A percentile compares a stretch with the other conserved stretches of the same genome.
These are phyloP conservation scores for Beauveria asiatica DNA, from an alignment of 2,329 filamentous ascomycete genomes.

Conservation along the genomic window DNA sequence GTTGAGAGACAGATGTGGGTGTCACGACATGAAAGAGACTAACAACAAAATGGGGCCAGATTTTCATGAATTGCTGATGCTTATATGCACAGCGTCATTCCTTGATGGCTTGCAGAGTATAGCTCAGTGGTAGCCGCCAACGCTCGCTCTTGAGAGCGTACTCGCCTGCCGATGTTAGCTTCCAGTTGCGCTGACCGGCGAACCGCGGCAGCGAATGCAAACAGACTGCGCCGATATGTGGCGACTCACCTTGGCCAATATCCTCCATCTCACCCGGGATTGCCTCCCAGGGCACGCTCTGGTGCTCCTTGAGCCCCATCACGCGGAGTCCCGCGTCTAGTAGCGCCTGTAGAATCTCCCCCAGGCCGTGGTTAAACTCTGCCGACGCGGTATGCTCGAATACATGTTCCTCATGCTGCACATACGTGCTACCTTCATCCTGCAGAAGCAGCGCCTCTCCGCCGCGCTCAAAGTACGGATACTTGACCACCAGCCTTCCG, in stretches of 20 bases:
- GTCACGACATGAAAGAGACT: not conserved
- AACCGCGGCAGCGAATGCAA: too few relatives aligned
- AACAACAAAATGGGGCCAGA: too few relatives aligned
- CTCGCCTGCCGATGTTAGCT: constrained; percentile 8
- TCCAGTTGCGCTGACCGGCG: not conserved
- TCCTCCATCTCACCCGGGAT: constrained; percentile 9
- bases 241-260: constrained; percentile 9
- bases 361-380: constrained; percentile 14
- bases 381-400: constrained; percentile 7
- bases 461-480: constrained; percentile 14
- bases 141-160: constrained; percentile 9
- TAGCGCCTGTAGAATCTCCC: constrained; percentile 14
- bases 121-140: constrained; percentile 12
- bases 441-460: constrained; percentile 6
- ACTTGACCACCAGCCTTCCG: constrained; percentile 1
- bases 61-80: too few relatives aligned
- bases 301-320: constrained; percentile 11
- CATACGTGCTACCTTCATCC: constrained; percentile 10
- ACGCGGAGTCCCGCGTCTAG: constrained; percentile 10
- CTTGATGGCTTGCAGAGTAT: constrained; percentile 14
- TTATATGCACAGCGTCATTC: not conserved
- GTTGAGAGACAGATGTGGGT: not conserved
- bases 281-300: constrained; percentile 12
- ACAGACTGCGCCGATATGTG: too few relatives aligned
- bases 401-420: constrained; percentile 2